Conservation (phyloP, 139 green algal genomes). For the Picochlorum sp. region DNA sequence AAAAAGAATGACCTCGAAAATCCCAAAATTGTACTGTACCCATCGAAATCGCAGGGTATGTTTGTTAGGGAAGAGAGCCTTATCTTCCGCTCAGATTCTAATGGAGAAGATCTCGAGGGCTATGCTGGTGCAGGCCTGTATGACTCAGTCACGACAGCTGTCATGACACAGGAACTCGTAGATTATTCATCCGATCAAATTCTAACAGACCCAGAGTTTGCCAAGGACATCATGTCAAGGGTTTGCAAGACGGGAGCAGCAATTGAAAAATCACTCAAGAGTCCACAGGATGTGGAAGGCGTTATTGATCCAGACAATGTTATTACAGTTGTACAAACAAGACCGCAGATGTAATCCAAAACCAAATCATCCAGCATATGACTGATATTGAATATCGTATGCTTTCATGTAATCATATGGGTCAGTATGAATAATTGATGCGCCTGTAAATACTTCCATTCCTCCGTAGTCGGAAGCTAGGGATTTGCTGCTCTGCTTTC, state of each 20-base stretch:
- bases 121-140: slow-evolving; percentile 90
- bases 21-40: slow-evolving; percentile 74
- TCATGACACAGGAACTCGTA: slow-evolving; percentile 41
- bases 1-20: slow-evolving; percentile 62
- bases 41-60: slow-evolving; percentile 83
- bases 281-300: slow-evolving; percentile 90
- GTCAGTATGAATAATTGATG: slow-evolving; percentile 74
- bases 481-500: slow-evolving; percentile 31
- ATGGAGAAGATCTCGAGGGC: slow-evolving; percentile 92
- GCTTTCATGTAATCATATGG: slow-evolving; percentile 34
- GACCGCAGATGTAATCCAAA: slow-evolving; percentile 74
- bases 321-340: slow-evolving; percentile 92
- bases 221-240: slow-evolving; percentile 41
- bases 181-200: slow-evolving; percentile 78
- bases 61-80: slow-evolving; percentile 58
- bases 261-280: slow-evolving; percentile 31
- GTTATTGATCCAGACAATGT: slow-evolving; percentile 72
- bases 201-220: slow-evolving; percentile 59
- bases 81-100: slow-evolving; percentile 71
- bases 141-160: slow-evolving; percentile 90
- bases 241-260: slow-evolving; percentile 38
- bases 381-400: slow-evolving; percentile 5
- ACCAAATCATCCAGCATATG: not conserved
- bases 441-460: slow-evolving; percentile 71
- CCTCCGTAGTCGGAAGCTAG: slow-evolving; percentile 65